Evolutionary conservation across 2,329 filamentous ascomycete genomes (phyloP), one percentile per base, ranked within the genome.

Genomic region (Colletotrichum sojae): DNA sequence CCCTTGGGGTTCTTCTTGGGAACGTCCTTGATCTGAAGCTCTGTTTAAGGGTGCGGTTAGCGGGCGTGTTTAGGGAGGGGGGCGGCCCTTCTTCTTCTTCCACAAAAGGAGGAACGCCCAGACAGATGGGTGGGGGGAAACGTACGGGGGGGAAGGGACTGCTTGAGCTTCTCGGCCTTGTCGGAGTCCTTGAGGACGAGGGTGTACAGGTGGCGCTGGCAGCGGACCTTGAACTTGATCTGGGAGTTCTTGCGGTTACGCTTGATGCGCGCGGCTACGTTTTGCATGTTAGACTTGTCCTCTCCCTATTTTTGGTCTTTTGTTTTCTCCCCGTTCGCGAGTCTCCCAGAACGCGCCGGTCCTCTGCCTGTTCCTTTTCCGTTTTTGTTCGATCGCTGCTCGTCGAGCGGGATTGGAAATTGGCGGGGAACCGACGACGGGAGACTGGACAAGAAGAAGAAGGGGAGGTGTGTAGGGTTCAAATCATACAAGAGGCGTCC

Each of bases 171-270:
- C 89, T 98, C 96, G 85, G 95, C 97, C 94, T 98, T 98, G 83
- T 98, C 96, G 81, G 91, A 90, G 88, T 99, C 96, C 91, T 97
- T 98, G 80, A 99, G 92, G 83, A 97, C 93, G 79, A 99, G 92
- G 78, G 96, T 98, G 93, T 99, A 99, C 78, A 99, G 89, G 89
- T 96, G 91, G 81, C 91, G 91, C 84, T 94, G 89, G 92, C 96
- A 98, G 85, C 96, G 94, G 90, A 99, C 95, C 94, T 99, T 99
- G 94, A 99, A 98, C 93, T 99, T 99, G 92, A 96, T 95, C 89
- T 95, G 92, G 83, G 92, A 90, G 81, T 88, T 87, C 87, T 92
- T 91, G 86, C 91, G 92, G 91, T 92, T 97, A 90, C 97, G 96
- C 94, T 98, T 95, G 89, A 95, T 94, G 84, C 93, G 91, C 82